Conservation (phyloP, 805 yeast species). For the Kockiozyma suomiensis region DNA sequence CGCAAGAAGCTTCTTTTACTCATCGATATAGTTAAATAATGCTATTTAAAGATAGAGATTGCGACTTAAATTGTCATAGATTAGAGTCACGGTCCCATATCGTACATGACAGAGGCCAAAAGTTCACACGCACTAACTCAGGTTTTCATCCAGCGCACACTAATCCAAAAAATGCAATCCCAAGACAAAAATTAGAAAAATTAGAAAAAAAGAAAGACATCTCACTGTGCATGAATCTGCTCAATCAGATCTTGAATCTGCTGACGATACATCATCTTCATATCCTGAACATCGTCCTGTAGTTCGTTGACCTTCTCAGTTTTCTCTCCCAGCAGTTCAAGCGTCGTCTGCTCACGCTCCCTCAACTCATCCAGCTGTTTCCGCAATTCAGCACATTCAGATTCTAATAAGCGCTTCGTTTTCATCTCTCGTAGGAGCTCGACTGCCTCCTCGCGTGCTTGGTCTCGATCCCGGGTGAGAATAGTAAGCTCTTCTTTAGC, state of each 20-base stretch:
- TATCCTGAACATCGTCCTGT: slow-evolving; percentile 82
- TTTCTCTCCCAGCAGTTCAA: slow-evolving; percentile 82
- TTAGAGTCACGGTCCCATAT: neutral
- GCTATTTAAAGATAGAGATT: too few relatives aligned
- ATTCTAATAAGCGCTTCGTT: slow-evolving; percentile 19
- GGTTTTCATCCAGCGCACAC: too few relatives aligned
- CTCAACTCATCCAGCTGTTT: slow-evolving; percentile 45
- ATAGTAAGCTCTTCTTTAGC: slow-evolving; percentile 63
- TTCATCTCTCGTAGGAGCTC: slow-evolving; percentile 48
- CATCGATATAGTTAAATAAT: too few relatives aligned
- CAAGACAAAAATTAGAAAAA: neutral
- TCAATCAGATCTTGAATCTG: slow-evolving; percentile 88
- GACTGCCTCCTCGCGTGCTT: slow-evolving; percentile 68
- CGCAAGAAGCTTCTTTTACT: too few relatives aligned
- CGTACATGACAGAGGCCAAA: neutral
- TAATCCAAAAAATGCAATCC: neutral
- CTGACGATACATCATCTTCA: slow-evolving; percentile 77
- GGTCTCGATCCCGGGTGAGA: slow-evolving; percentile 60
- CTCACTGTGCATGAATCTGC: slow-evolving; percentile 49
- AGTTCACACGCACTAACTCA: neutral
- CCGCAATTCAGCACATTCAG: slow-evolving; percentile 54
- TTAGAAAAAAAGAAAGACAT: neutral
- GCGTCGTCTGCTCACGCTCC: slow-evolving; percentile 55
- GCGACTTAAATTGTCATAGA: too few relatives aligned
- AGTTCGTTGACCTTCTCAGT: slow-evolving; percentile 83